phyloP scores from a whole-genome alignment of 306 rosid genomes.

The Pyrus betulifolia region DNA sequence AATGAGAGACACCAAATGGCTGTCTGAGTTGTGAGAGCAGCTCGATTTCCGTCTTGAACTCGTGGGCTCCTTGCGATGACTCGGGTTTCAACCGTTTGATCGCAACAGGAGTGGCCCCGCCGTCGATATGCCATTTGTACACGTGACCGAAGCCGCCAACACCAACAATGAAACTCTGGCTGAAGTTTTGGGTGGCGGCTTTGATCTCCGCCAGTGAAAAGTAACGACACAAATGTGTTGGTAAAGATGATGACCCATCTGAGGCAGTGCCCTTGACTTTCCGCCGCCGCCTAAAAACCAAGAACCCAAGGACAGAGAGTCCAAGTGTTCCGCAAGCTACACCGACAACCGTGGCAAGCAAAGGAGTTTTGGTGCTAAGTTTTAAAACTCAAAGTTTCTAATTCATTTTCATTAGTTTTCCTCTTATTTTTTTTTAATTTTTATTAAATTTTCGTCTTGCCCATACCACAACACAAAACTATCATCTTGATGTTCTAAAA shows the following conservation, averaged over 20 bases:
- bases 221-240: slow-evolving; percentile 14
- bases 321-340: not conserved
- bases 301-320: not conserved
- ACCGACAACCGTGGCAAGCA: slow-evolving; percentile 6
- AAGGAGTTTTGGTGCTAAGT: too few relatives aligned
- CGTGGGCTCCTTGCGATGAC: slow-evolving; percentile 25
- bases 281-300: not conserved
- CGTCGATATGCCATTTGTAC: slow-evolving; percentile 21
- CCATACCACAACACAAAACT: too few relatives aligned
- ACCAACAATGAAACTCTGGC: slow-evolving; percentile 12
- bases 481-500: too few relatives aligned
- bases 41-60: slow-evolving; percentile 33
- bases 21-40: slow-evolving; percentile 26
- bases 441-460: too few relatives aligned
- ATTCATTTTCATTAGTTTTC: too few relatives aligned
- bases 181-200: slow-evolving; percentile 27
- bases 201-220: not conserved
- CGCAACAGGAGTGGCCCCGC: slow-evolving; percentile 2
- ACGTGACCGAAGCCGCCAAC: slow-evolving; percentile 40
- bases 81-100: slow-evolving; percentile 28
- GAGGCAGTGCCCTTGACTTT: not conserved
- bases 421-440: too few relatives aligned
- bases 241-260: not conserved
- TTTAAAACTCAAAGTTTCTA: too few relatives aligned
- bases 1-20: slow-evolving; percentile 17